A percentile compares a stretch with the other conserved stretches of the same genome.
Conservation (phyloP, 305 asterid genomes). For the Solanum hybrid region DNA sequence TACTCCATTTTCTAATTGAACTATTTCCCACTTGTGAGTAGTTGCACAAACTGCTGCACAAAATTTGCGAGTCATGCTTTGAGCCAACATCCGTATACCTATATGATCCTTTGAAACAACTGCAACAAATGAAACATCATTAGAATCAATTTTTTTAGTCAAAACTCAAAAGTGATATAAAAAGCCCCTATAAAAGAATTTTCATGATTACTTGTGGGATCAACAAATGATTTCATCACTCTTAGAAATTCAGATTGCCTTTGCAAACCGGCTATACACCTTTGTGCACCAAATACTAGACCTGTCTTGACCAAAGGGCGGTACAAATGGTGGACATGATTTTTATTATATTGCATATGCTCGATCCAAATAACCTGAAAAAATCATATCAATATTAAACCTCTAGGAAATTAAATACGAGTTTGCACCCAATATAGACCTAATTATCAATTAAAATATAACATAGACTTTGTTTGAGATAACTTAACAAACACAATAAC, state of each 20-base stretch:
- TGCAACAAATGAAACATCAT: slow-evolving; percentile 10
- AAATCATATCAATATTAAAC: not conserved
- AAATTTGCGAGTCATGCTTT: not conserved
- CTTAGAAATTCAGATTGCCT: slow-evolving; percentile 32
- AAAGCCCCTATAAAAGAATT: not conserved
- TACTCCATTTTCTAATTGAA: slow-evolving; percentile 27
- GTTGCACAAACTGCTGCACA: not conserved
- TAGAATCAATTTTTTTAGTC: not conserved
- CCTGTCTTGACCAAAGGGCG: not conserved
- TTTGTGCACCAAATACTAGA: not conserved
- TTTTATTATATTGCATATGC: not conserved
- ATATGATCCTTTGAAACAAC: slow-evolving; percentile 35
- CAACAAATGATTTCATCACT: not conserved
- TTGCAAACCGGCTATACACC: slow-evolving; percentile 23
- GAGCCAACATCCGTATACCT: slow-evolving; percentile 9
- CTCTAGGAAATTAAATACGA: not conserved
- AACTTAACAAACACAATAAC: not conserved
- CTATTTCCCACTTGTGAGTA: not conserved
- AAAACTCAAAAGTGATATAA: not conserved
- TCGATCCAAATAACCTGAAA: not conserved
- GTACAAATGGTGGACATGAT: not conserved
- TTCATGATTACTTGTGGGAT: not conserved
- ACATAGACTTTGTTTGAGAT: not conserved
- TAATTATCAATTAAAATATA: not conserved
- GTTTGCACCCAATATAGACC: not conserved